Conservation (phyloP, 2,329 filamentous ascomycete species). For the Trichophyton benhamiae region DNA sequence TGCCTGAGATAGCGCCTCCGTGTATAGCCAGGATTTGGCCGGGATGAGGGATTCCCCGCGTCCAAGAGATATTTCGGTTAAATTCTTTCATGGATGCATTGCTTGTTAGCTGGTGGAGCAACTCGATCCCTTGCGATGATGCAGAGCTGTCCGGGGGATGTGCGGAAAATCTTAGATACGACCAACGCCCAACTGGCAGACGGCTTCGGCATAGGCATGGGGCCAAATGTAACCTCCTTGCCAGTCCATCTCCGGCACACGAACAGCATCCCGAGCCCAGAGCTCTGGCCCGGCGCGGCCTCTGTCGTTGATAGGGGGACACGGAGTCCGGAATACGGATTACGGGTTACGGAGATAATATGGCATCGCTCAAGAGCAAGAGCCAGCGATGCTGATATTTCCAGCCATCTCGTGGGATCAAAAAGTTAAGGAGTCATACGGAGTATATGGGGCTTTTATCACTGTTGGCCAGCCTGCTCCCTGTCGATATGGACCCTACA, state of each 20-base stretch:
- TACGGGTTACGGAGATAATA: neutral
- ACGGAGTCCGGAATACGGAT: neutral
- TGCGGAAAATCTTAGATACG: neutral
- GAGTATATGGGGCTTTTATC: neutral
- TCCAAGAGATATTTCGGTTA: conserved; percentile 2
- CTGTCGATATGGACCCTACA: neutral
- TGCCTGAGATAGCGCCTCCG: neutral
- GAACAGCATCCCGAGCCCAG: neutral
- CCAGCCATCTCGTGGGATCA: neutral
- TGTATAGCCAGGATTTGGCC: conserved; percentile 2
- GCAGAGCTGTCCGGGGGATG: neutral
- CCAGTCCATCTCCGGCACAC: neutral
- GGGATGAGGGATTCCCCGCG: neutral
- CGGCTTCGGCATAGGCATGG: neutral
- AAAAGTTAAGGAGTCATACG: neutral
- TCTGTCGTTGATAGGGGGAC: neutral
- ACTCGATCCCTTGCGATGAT: neutral
- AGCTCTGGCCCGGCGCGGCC: neutral
- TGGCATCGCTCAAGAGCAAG: neutral
- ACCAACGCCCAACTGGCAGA: neutral
- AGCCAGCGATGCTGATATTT: no score
- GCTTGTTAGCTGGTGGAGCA: conserved; percentile 2
- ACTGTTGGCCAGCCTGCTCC: neutral
- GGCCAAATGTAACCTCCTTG: neutral
- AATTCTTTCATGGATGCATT: conserved; percentile 1